These are phyloP conservation scores for Corchorus olitorius DNA, from an alignment of 345 rosid genomes.

Conservation along the genomic window DNA sequence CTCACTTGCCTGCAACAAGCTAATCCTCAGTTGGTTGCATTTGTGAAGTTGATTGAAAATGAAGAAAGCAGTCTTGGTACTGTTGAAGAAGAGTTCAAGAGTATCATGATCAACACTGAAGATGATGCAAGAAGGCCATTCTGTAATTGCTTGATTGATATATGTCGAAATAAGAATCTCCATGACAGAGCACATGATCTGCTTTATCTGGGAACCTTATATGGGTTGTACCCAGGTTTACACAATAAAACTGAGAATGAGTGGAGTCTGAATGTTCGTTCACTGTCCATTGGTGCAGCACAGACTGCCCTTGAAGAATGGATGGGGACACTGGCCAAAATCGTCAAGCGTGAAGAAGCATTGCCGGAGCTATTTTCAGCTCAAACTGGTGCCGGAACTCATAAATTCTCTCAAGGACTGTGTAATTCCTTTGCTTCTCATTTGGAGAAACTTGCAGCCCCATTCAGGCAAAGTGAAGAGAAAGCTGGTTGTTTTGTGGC, in stretches of 20 bases:
- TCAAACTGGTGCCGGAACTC: constrained; percentile 83
- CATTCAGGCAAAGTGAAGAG: constrained; percentile 68
- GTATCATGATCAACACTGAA: constrained; percentile 50
- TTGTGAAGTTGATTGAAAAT: constrained; percentile 53
- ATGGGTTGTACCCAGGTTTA: constrained; percentile 74
- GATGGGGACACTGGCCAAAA: constrained; percentile 69
- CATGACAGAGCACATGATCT: constrained; percentile 76
- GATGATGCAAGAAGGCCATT: constrained; percentile 84
- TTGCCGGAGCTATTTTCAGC: constrained; percentile 77
- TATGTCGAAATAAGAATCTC: constrained; percentile 59
- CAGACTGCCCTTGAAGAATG: constrained; percentile 89
- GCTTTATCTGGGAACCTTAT: constrained; percentile 80
- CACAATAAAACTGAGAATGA: constrained; percentile 67
- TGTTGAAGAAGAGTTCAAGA: constrained; percentile 63
- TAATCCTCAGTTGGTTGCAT: constrained; percentile 60
- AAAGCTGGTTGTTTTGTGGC: constrained; percentile 76
- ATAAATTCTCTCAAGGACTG: constrained; percentile 78
- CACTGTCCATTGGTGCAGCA: constrained; percentile 85
- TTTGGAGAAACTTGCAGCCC: constrained; percentile 62
- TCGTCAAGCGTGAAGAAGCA: constrained; percentile 59
- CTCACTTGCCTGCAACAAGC: constrained; percentile 64
- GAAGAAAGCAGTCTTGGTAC: constrained; percentile 47
- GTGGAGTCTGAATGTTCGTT: constrained; percentile 88
- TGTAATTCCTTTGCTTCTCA: constrained; percentile 75
- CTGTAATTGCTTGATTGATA: constrained; percentile 89